A percentile compares a stretch with the other conserved stretches of the same genome.
Conservation (phyloP, 176 grass and related monocot species). For the Luzula sylvatica region DNA sequence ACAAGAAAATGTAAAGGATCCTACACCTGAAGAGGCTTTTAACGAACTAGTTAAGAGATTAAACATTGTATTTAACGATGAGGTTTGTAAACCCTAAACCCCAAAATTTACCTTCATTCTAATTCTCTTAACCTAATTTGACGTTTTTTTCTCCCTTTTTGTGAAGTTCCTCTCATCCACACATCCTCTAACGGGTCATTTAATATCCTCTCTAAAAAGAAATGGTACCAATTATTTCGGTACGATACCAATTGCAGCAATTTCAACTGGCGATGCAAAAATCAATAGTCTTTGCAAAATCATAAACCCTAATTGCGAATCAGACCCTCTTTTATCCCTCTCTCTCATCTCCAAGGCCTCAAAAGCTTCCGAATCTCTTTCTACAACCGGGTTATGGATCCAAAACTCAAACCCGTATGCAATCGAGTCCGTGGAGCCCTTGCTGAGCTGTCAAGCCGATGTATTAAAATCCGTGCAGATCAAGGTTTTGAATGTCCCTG, state of each 20-base stretch:
- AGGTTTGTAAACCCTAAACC: constrained; percentile 31
- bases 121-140: neutral
- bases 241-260: constrained; percentile 46
- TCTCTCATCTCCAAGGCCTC: constrained; percentile 66
- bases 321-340: constrained; percentile 50
- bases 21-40: constrained; percentile 71
- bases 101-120: neutral
- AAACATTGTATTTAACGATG: constrained; percentile 50
- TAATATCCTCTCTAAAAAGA: constrained; percentile 50
- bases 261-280: constrained; percentile 70
- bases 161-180: constrained; percentile 61
- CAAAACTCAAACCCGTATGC: constrained; percentile 41
- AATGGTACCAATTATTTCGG: constrained; percentile 35
- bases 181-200: constrained; percentile 75
- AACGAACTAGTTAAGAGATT: constrained; percentile 66
- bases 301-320: constrained; percentile 47
- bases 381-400: constrained; percentile 45
- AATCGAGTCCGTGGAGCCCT: constrained; percentile 33
- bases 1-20: constrained; percentile 31
- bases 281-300: constrained; percentile 65
- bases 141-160: constrained; percentile 16
- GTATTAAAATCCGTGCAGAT: constrained; percentile 29
- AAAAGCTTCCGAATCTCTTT: constrained; percentile 40
- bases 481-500: constrained; percentile 51
- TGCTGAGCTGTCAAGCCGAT: constrained; percentile 28